Evolutionary conservation across 2,329 filamentous ascomycete species (phyloP), one percentile per base, ranked within the genome.

Genomic region (Seiridium cupressi): DNA sequence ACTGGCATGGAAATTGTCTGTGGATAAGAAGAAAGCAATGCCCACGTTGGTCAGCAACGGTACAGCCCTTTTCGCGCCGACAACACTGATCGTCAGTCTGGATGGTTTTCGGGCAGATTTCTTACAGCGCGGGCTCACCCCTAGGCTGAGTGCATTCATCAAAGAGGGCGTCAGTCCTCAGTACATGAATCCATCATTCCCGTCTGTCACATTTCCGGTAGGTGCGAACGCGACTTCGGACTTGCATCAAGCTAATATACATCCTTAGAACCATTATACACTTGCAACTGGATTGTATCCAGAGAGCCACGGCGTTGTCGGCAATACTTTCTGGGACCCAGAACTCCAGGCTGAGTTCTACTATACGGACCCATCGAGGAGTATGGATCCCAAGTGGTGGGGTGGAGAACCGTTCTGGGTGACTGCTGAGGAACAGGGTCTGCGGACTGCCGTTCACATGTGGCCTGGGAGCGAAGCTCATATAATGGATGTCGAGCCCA

Each of bases 31-130:
- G 61, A 72, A 68, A 11, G 65, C 64, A 1, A 62, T 64, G 18
- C 68, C 72, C 48, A 71, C 74, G 35, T 66, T 84, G 31, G 69
- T 84, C 62, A 89, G 83, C 78, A 99, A 99, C 73, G 95, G 95
- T 58, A 96, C 93, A 0, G 90, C 93, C 2, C 78, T 92, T 4
- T 99, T 98, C 72, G 89, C 88, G 8, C 93, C 93, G 1, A 99
- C 95, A 0, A 97, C 95, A 1, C 90, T 99, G 61, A 81, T 98
- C 58, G 91, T 99, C 71, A 97, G 93, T 51, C 83, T 99, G 18
- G 95, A 99, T 74, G 95, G 95, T 3, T 98, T 99, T 78, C 89
- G 95, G 13, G 94, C 95, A 26, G 95, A 98, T 72, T 98, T 97
- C 70, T 80, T 99, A 46, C 85, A 90, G 64, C 88, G 93, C 11